Percentiles rank a stretch among this genome's conserved stretches.
Evolutionary conservation across 805 yeast species (phyloP).

Genomic region (Saccharomycopsis fibuligera): DNA sequence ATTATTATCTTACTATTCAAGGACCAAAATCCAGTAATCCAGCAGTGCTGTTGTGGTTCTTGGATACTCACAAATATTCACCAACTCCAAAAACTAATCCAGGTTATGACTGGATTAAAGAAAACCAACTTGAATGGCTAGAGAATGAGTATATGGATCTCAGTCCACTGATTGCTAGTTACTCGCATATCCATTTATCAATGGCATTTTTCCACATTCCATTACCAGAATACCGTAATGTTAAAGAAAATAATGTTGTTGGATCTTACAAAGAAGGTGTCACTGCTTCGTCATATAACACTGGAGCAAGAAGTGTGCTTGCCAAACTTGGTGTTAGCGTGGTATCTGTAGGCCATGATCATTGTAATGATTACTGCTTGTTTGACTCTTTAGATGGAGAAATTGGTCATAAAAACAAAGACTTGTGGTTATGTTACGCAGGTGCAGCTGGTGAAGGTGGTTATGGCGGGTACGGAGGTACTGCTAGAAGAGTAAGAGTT

Average conservation of each 20-base stretch:
- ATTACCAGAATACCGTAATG: slow-evolving; percentile 68
- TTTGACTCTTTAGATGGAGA: slow-evolving; percentile 37
- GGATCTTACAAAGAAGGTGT: slow-evolving; percentile 69
- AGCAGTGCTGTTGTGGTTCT: slow-evolving; percentile 58
- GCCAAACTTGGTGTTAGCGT: slow-evolving; percentile 66
- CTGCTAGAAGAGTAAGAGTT: slow-evolving; percentile 68
- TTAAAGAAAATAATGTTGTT: slow-evolving; percentile 32
- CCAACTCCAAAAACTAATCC: slow-evolving; percentile 57
- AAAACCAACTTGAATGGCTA: slow-evolving; percentile 57
- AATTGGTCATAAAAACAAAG: slow-evolving; percentile 26
- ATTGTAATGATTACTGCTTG: slow-evolving; percentile 87
- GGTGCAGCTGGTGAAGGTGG: slow-evolving; percentile 96
- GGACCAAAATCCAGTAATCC: slow-evolving; percentile 34
- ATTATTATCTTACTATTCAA: slow-evolving; percentile 54
- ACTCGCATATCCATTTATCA: slow-evolving; percentile 44
- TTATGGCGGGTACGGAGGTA: slow-evolving; percentile 88
- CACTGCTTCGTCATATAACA: slow-evolving; percentile 69
- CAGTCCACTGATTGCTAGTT: slow-evolving; percentile 26
- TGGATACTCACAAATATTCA: slow-evolving; percentile 81
- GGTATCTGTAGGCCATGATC: slow-evolving; percentile 88
- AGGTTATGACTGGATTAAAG: slow-evolving; percentile 85
- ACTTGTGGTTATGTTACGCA: slow-evolving; percentile 85
- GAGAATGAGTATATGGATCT: slow-evolving; percentile 30
- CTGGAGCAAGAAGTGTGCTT: slow-evolving; percentile 57
- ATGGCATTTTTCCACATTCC: slow-evolving; percentile 97